These are phyloP conservation scores for Podila verticillata DNA, from an alignment of 192 early-diverging fungal genomes.

Conservation along the genomic window DNA sequence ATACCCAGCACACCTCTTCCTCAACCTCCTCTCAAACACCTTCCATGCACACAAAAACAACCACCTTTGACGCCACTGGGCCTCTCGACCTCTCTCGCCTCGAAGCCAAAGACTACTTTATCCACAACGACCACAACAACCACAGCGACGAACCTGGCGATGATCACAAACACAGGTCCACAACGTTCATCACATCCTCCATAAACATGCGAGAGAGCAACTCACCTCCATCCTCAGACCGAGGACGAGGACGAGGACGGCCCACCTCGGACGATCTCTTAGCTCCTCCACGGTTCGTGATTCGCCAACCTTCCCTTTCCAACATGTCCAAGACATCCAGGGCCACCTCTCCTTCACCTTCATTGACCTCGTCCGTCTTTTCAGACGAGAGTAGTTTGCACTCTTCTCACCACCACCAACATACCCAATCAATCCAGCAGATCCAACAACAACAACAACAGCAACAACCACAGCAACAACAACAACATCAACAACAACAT, in stretches of 20 bases:
- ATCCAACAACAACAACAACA: slow-evolving; percentile 1
- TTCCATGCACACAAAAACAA: slow-evolving; percentile 23
- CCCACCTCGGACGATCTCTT: slow-evolving; percentile 20
- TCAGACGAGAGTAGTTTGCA: slow-evolving; percentile 26
- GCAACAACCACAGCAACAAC: background rate
- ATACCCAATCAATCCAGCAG: slow-evolving; percentile 22
- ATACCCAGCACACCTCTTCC: background rate
- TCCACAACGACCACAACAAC: slow-evolving; percentile 2
- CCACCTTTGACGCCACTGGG: slow-evolving; percentile 31
- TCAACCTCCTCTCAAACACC: slow-evolving; percentile 3
- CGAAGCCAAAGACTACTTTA: slow-evolving; percentile 19
- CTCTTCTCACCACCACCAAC: slow-evolving; percentile 15
- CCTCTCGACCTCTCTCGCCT: slow-evolving; percentile 23
- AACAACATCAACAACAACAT: slow-evolving; percentile 2
- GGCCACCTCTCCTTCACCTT: slow-evolving; percentile 32
- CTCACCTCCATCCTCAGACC: background rate
- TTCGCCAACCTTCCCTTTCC: slow-evolving; percentile 24
- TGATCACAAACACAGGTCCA: background rate
- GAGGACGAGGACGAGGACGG: slow-evolving; percentile 3
- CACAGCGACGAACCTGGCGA: slow-evolving; percentile 7
- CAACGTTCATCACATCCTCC: background rate
- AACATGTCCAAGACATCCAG: slow-evolving; percentile 12
- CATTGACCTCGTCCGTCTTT: slow-evolving; percentile 20
- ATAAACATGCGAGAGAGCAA: background rate
- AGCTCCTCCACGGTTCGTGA: slow-evolving; percentile 29